A percentile compares a stretch with the other conserved stretches of the same genome.
Evolutionary conservation across 208 protist species (phyloP).

Genomic region (Acanthamoeba lugdunensis): DNA sequence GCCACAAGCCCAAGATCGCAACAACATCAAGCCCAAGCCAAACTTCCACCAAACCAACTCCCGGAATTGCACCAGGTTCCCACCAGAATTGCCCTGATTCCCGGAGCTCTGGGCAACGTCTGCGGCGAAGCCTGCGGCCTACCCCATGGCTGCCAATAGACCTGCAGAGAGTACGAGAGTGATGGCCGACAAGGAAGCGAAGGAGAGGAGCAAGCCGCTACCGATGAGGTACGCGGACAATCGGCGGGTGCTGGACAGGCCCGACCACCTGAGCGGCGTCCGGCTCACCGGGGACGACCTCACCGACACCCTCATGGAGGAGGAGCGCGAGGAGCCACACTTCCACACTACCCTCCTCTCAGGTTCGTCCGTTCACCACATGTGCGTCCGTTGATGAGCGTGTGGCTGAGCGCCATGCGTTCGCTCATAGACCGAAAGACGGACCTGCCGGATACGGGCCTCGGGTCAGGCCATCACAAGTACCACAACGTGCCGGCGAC

Average conservation of each 20-base stretch:
- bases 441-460: constrained; percentile 36
- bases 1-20: too few relatives aligned
- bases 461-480: constrained; percentile 44
- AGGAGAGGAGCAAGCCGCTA: constrained; percentile 10
- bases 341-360: constrained; percentile 1
- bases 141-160: too few relatives aligned
- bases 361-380: neutral
- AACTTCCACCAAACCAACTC: too few relatives aligned
- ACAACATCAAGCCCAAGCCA: too few relatives aligned
- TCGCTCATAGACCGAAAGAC: constrained; percentile 12
- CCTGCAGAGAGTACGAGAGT: neutral
- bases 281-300: constrained; percentile 21
- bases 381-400: neutral
- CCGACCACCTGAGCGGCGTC: neutral
- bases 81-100: too few relatives aligned
- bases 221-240: neutral
- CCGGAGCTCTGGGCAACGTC: too few relatives aligned
- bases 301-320: constrained; percentile 49
- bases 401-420: neutral
- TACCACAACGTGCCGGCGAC: constrained; percentile 25
- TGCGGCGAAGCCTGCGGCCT: too few relatives aligned
- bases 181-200: neutral
- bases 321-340: neutral
- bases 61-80: too few relatives aligned
- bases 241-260: neutral